Base-by-base conservation (phyloP, 805 yeast genomes). In the Monosporozyma siamensis region DNA sequence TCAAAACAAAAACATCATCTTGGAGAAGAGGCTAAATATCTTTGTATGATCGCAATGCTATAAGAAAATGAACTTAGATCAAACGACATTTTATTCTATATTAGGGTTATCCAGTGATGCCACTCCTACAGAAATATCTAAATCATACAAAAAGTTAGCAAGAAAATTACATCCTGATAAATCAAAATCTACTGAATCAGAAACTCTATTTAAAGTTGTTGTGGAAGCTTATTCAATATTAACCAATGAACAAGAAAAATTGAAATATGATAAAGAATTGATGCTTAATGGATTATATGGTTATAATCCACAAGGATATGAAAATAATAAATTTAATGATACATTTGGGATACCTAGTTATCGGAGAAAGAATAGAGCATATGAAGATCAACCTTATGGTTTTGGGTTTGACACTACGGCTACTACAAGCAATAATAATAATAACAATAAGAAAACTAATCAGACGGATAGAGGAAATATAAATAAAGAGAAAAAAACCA, bases 161-260 rank as follows among this genome's bases (percentile, higher is more conserved):
- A 70, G 84, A 45, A 69, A 67, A 48, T 74, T 74, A 54, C 95
- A 85, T 59, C 95, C 95, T 0, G 95, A 85, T 58, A 85, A 86
- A 66, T 81, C 84, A 30, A 75, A 75, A 29, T 56, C 59, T 17
- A 61, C 59, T n/a, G 44, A 43, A 10, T 52, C 55, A 24, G 65
- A 54, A 12, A 66, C 59, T 26, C 32, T 55, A 37, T 61, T 61
- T 45, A 61, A 61, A 43, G 20, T 54, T 6, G 52, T 61, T 3
- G 56, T 56, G 7, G 55, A 61, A 42, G 63, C 65, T 10, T 58
- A 61, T 38, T 57, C 60, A 1, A 43, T 58, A 6, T 44, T 61
- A 23, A 55, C 55, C 23, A 62, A 59, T 46, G 40, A 41, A 18
- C 50, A 46, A 14, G 43, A 49, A 39, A 52, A 50, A 41, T 15